phyloP scores from a whole-genome alignment of 2,329 filamentous ascomycete species.

The Cordyceps farinosa region DNA sequence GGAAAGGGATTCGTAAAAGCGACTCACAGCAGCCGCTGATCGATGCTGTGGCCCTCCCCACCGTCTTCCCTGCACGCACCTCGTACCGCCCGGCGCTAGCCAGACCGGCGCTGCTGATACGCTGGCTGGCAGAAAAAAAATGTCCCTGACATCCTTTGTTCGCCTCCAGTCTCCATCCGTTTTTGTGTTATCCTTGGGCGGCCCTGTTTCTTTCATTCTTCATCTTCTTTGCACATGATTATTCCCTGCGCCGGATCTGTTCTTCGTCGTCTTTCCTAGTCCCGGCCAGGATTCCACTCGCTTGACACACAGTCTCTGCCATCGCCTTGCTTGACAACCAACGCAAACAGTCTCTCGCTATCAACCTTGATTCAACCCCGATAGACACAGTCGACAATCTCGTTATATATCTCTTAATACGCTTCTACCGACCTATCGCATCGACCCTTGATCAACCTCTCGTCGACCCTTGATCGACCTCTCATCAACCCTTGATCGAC shows the following conservation, averaged over 20 bases:
- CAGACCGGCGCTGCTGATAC: not conserved
- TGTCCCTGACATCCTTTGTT: constrained; percentile 11
- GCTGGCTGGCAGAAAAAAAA: not conserved
- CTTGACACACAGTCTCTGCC: constrained; percentile 3
- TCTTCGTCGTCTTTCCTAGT: constrained; percentile 5
- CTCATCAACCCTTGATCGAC: too few species aligned
- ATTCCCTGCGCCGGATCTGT: constrained; percentile 20
- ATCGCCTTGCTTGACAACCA: not conserved
- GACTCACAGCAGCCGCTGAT: not conserved
- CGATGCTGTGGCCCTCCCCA: not conserved
- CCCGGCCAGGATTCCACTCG: constrained; percentile 14
- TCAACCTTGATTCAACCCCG: not conserved
- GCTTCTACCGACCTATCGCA: too few species aligned
- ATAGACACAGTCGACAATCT: too few species aligned
- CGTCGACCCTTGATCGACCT: too few species aligned
- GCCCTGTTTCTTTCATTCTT: constrained; percentile 16
- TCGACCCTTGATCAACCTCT: too few species aligned
- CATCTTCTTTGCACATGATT: constrained; percentile 19
- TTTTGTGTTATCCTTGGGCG: constrained; percentile 11
- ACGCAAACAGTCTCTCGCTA: not conserved
- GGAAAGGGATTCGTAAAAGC: too few species aligned
- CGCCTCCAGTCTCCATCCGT: not conserved
- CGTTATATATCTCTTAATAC: too few species aligned
- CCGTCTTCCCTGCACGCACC: not conserved
- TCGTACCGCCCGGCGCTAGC: constrained; percentile 1